Evolutionary conservation across 352 stramenopile species (phyloP), one percentile per base, ranked within the genome.

Genomic region (Globisporangium paddicum): DNA sequence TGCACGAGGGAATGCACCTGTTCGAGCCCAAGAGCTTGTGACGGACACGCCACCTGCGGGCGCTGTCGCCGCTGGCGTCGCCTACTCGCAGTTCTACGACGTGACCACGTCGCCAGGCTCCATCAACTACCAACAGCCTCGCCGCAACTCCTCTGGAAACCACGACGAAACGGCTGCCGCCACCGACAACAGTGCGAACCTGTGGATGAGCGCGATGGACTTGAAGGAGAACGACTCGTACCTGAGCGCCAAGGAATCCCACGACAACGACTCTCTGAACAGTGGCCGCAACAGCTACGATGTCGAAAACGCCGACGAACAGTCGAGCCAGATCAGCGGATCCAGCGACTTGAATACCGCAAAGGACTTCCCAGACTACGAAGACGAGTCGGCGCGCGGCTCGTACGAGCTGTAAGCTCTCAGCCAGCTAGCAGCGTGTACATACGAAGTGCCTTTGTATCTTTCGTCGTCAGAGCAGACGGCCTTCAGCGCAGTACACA

Each of bases 181-280:
- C 37, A 86, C 79, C 55, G 68, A 66, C 64, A 80, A 54, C n/a
- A 28, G 18, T 41, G 34, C 77, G 19, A 92, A 90, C 72, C 55
- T 90, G 23, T 92, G 82, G 82, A 66, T 92, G 65, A 92, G 80
- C 55, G 82, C 82, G 16, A 92, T 92, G 82, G 82, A 92, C 58
- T 63, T 72, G 51, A 88, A 89, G 73, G 77, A 87, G 40, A 90
- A 90, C 53, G 79, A 90, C 49, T 89, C 68, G 49, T 90, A 75
- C 62, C 54, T 77, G 60, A 86, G 72, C 19, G 79, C 77, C 3
- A 76, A 88, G 37, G 68, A 87, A 26, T 77, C 63, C 49, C 62
- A 68, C 3, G 67, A 59, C 11, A 51, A 63, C 46, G 68, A 79
- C 46, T 79, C 69, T 25, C 66, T 75, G 49, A 66, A 62, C 57